Percentiles rank a stretch among this genome's conserved stretches.
These are phyloP conservation scores for Lathyrus oleraceus DNA, from an alignment of 306 rosid species.

Conservation along the genomic window DNA sequence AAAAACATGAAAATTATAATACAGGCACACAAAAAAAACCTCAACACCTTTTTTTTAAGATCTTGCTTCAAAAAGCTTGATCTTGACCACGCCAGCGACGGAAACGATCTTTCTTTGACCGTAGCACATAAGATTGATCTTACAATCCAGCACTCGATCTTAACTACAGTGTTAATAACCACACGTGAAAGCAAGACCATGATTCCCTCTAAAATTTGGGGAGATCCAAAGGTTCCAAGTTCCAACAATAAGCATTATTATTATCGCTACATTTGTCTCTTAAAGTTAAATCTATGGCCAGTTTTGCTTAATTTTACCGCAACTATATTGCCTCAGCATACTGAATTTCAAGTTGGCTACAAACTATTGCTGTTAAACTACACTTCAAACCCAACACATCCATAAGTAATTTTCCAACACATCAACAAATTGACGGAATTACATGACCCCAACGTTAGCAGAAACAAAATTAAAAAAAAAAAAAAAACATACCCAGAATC, in stretches of 20 bases:
- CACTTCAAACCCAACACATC: neutral
- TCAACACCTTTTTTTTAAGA: too few relatives aligned
- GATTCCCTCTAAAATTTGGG: neutral
- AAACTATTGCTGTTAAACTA: neutral
- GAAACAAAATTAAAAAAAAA: neutral
- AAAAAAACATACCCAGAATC: neutral
- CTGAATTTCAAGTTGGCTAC: neutral
- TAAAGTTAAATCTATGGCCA: neutral
- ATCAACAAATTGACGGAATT: neutral
- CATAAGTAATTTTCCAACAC: neutral
- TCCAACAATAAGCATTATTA: neutral
- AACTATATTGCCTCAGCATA: constrained; percentile 1
- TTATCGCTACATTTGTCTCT: neutral
- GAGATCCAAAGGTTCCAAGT: constrained; percentile 2
- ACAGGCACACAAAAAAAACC: too few relatives aligned
- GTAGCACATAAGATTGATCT: too few relatives aligned
- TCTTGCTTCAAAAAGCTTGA: too few relatives aligned
- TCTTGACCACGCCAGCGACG: too few relatives aligned
- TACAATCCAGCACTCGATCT: too few relatives aligned
- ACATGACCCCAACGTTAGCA: neutral
- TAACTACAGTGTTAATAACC: too few relatives aligned
- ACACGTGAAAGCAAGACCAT: neutral
- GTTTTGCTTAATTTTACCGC: neutral
- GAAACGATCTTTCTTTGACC: too few relatives aligned
- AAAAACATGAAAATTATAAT: too few relatives aligned